Base-by-base conservation (phyloP, 2,329 filamentous ascomycete genomes). In the Curvularia verruculosa region DNA sequence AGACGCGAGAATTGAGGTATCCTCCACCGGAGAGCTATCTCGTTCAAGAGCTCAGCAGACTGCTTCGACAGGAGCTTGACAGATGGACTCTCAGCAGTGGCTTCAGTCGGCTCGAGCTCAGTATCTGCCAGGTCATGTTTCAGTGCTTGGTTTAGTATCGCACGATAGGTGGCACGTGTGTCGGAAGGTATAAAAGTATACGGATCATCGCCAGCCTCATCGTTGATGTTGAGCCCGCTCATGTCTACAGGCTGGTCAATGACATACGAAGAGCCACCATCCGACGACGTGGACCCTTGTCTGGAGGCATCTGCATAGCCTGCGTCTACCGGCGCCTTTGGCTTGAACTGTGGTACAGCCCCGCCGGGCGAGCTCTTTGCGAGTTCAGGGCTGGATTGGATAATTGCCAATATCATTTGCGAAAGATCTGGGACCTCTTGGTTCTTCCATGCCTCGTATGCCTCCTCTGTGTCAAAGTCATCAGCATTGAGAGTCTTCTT, bases 151-250 rank as follows among this genome's bases (percentile, higher is more conserved):
- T 89, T 87, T 50, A 96, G 79, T 59, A 97, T 89, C 53, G 89
- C 87, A 71, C 91, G 90, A 78, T 96, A 96, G 72, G 90, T 93
- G 8, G 87, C 84, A 67, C 93, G 86, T 28, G 94, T 85, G 63
- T 97, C 91, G 31, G 89, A 82, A 29, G 95, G 95, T 57, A 96
- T 96, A 73, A 94, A 99, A 0, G 90, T 95, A 74, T 94, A 98
- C 48, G 87, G 80, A 65, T 89, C 84, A 61, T 78, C 79, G 46
- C 79, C 77, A 44, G 81, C 78, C 76, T 78, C 72, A 49, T 84
- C 81, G 44, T 76, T 83, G 28, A 92, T 76, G 26, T 86, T 87
- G 60, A 95, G 80, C 13, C 85, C 83, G 58, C 85, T 82, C 67
- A 92, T 81, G 68, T 87, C 87, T 49, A 91, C 81, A 5, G 89